These are phyloP conservation scores for Ustilago cynodontis DNA, from an alignment of 1,284 basidiomycete species.

Conservation along the genomic window DNA sequence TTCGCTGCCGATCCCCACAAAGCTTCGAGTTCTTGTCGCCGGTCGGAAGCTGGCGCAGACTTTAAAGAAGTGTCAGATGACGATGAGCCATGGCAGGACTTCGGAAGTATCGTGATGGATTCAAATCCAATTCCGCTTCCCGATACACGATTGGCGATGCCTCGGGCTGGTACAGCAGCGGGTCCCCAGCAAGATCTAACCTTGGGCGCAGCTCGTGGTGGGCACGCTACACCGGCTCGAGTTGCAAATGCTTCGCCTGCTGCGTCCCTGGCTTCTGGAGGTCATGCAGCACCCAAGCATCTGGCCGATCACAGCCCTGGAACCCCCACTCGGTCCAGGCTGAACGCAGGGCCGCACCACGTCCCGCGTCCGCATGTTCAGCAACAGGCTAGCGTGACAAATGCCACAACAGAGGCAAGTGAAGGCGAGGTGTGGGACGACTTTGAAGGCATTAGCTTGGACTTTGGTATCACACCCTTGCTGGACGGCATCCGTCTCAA, in stretches of 20 bases:
- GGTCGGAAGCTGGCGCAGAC: not conserved
- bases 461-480: conserved; percentile 62
- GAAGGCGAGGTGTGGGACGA: conserved; percentile 42
- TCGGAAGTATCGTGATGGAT: conserved; percentile 19
- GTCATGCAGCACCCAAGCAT: conserved; percentile 1
- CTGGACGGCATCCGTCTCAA: conserved; percentile 14
- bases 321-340: conserved; percentile 21
- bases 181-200: not conserved
- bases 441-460: conserved; percentile 52
- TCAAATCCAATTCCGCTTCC: conserved; percentile 8
- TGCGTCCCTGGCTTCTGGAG: conserved; percentile 7
- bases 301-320: conserved; percentile 21
- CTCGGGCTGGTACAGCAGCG: conserved; percentile 5
- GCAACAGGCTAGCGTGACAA: not conserved
- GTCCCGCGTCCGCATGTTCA: not conserved
- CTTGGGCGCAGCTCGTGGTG: not conserved
- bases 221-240: conserved; percentile 8
- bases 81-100: conserved; percentile 22
- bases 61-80: conserved; percentile 16
- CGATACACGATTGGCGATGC: conserved; percentile 27
- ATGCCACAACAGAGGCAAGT: not conserved
- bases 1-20: conserved; percentile 36
- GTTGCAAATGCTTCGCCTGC: conserved; percentile 11
- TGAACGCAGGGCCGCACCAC: not conserved
- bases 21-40: not conserved